phyloP scores from a whole-genome alignment of 1,284 basidiomycete species.

The Ganoderma sinense region DNA sequence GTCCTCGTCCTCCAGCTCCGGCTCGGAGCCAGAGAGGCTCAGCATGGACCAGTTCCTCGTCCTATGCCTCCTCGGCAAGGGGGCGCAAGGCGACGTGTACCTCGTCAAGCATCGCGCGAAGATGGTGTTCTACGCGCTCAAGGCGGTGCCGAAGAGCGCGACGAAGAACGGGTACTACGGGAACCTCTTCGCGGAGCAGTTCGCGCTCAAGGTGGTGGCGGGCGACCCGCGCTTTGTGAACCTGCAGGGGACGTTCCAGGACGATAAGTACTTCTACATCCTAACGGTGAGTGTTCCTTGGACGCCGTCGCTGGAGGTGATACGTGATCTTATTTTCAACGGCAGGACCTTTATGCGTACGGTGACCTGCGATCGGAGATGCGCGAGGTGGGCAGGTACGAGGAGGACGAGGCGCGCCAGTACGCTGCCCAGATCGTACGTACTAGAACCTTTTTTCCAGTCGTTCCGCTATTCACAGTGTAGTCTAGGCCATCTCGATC shows the following conservation, averaged over 20 bases:
- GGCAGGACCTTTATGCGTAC: conserved; percentile 30
- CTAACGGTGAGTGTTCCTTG: conserved; percentile 29
- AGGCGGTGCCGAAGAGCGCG: conserved; percentile 32
- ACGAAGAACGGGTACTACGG: conserved; percentile 10
- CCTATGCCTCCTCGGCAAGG: conserved; percentile 33
- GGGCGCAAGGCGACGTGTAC: conserved; percentile 34
- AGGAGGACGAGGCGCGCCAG: conserved; percentile 14
- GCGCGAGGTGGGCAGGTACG: conserved; percentile 16
- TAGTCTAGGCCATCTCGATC: conserved; percentile 38
- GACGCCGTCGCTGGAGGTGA: background rate
- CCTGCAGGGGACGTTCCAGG: conserved; percentile 35
- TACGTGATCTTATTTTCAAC: background rate
- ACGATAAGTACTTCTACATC: conserved; percentile 39
- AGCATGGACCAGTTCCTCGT: conserved; percentile 27
- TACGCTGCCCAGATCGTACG: conserved; percentile 36
- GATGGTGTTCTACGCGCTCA: conserved; percentile 31
- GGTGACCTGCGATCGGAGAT: conserved; percentile 33
- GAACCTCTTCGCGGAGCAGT: conserved; percentile 27
- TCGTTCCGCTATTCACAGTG: conserved; percentile 50
- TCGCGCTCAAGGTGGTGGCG: conserved; percentile 18
- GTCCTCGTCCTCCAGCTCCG: background rate
- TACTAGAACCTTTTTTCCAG: background rate
- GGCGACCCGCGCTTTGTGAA: conserved; percentile 26
- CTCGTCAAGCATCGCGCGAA: conserved; percentile 32
- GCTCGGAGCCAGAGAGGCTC: conserved; percentile 5